These are phyloP conservation scores for Solanum pennellii DNA, from an alignment of 257 asterid species.

Conservation along the genomic window DNA sequence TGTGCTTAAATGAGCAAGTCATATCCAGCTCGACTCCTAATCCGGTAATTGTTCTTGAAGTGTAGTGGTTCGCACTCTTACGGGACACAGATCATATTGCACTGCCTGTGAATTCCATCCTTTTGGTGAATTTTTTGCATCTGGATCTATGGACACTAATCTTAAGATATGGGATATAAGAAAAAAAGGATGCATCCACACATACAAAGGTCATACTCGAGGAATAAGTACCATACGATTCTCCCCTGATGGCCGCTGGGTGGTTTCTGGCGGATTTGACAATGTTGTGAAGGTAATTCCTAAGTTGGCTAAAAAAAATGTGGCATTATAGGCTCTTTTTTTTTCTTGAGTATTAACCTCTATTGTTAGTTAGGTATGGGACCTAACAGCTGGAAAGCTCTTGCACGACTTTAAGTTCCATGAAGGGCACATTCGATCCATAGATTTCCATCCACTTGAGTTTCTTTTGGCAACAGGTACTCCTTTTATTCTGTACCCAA, in stretches of 20 bases:
- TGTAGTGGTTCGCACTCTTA: constrained; percentile 94
- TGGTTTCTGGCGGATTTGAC: constrained; percentile 96
- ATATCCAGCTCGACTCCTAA: constrained; percentile 15
- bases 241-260: constrained; percentile 99
- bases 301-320: not conserved
- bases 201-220: constrained; percentile 94
- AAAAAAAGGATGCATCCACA: constrained; percentile 97
- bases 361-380: constrained; percentile 70
- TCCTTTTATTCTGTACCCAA: not conserved
- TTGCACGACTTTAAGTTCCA: constrained; percentile 90
- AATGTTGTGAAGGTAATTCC: constrained; percentile 77
- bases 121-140: constrained; percentile 96
- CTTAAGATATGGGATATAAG: constrained; percentile 96
- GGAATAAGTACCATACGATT: constrained; percentile 88
- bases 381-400: constrained; percentile 98
- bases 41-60: constrained; percentile 32
- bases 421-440: constrained; percentile 87
- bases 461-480: constrained; percentile 94
- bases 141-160: constrained; percentile 99
- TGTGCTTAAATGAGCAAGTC: not conserved
- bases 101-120: constrained; percentile 97
- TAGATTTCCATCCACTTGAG: constrained; percentile 95
- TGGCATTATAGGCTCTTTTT: not conserved
- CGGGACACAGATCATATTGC: constrained; percentile 97
- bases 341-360: constrained; percentile 5